Conservation (phyloP, 495 filamentous ascomycete genomes). For the Lepidopterella palustris region DNA sequence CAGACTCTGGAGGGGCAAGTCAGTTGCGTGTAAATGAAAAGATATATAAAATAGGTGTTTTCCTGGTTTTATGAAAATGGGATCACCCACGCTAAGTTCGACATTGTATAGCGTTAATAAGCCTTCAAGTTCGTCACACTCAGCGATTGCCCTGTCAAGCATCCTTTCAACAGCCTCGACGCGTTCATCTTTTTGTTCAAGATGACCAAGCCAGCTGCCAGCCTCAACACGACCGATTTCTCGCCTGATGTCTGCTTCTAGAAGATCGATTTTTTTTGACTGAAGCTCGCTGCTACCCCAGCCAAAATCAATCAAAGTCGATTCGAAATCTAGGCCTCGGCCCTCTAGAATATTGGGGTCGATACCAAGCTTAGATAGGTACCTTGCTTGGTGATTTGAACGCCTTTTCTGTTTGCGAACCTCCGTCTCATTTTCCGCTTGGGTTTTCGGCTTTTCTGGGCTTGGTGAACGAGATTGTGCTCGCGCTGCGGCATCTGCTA, state of each 20-base stretch:
- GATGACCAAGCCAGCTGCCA: conserved; percentile 80
- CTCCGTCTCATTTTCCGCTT: conserved; percentile 38
- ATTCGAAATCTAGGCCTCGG: conserved; percentile 65
- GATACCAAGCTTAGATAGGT: conserved; percentile 69
- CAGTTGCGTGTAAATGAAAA: not conserved
- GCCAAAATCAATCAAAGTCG: conserved; percentile 77
- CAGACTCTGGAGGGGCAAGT: conserved; percentile 57
- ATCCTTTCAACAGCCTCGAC: conserved; percentile 74
- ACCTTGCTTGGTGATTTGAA: conserved; percentile 68
- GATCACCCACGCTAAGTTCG: conserved; percentile 72
- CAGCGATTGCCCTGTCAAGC: conserved; percentile 79
- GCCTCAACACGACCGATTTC: conserved; percentile 87
- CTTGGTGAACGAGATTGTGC: conserved; percentile 30
- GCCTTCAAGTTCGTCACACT: conserved; percentile 94
- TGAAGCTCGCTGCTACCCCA: conserved; percentile 74
- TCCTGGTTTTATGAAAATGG: not conserved
- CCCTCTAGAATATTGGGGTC: conserved; percentile 63
- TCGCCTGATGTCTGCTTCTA: conserved; percentile 75
- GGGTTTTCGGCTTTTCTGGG: conserved; percentile 32
- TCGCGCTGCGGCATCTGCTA: conserved; percentile 4
- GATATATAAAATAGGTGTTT: not conserved
- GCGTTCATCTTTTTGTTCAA: conserved; percentile 85
- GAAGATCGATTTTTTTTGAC: conserved; percentile 67
- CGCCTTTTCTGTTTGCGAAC: conserved; percentile 54
- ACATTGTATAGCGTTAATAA: conserved; percentile 89